These are phyloP conservation scores for Aphanomyces astaci DNA, from an alignment of 352 stramenopile genomes.

Conservation along the genomic window DNA sequence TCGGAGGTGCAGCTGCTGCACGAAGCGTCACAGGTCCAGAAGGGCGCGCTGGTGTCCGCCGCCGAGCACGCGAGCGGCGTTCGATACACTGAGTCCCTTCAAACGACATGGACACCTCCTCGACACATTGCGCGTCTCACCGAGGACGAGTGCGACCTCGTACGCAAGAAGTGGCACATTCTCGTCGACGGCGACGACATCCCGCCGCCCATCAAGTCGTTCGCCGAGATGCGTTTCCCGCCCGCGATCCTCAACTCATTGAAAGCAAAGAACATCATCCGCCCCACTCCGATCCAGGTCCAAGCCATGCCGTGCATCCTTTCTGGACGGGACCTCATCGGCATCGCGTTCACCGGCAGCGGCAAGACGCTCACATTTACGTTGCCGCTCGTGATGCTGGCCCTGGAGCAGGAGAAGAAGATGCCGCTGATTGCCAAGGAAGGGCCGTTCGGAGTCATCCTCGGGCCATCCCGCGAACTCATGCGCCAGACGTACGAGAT, in stretches of 20 bases:
- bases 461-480: slow-evolving; percentile 96
- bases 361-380: slow-evolving; percentile 99
- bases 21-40: slow-evolving; percentile 94
- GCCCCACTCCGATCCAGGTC: slow-evolving; percentile 98
- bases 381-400: slow-evolving; percentile 94
- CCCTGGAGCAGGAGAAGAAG: slow-evolving; percentile 95
- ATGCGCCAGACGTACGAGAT: slow-evolving; percentile 97
- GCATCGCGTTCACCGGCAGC: slow-evolving; percentile 97
- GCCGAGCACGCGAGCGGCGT: slow-evolving; percentile 89
- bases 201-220: slow-evolving; percentile 94
- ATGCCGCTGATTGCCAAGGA: slow-evolving; percentile 90
- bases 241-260: slow-evolving; percentile 87
- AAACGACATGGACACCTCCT: slow-evolving; percentile 89
- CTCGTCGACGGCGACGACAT: slow-evolving; percentile 94
- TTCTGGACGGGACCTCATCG: slow-evolving; percentile 95
- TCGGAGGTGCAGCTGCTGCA: slow-evolving; percentile 91
- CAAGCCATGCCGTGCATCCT: slow-evolving; percentile 97
- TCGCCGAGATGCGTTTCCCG: slow-evolving; percentile 97
- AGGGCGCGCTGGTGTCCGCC: slow-evolving; percentile 90
- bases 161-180: slow-evolving; percentile 98
- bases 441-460: slow-evolving; percentile 95
- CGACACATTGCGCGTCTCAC: slow-evolving; percentile 79
- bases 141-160: slow-evolving; percentile 77
- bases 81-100: slow-evolving; percentile 85
- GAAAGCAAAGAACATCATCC: slow-evolving; percentile 92